These are phyloP conservation scores for Agrostemma githago DNA, from an alignment of 148 eudicot species.

Conservation along the genomic window DNA sequence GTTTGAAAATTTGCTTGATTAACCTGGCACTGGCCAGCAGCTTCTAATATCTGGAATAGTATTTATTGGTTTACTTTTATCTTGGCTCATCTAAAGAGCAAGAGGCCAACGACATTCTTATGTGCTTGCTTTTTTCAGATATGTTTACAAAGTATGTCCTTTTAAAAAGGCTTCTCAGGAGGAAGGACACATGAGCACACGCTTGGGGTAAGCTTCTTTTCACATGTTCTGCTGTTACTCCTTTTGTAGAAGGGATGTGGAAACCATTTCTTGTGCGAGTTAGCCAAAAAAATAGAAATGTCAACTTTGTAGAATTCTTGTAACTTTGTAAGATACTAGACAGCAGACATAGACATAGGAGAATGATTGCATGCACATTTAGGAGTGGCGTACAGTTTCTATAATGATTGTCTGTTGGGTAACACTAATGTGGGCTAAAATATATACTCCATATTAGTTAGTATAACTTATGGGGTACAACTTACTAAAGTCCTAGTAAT, in stretches of 20 bases:
- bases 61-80: not conserved
- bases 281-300: not conserved
- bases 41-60: not conserved
- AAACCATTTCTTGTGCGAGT: not conserved
- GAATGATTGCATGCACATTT: not conserved
- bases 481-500: not conserved
- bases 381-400: not conserved
- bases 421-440: not conserved
- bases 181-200: constrained; percentile 82
- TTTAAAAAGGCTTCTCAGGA: constrained; percentile 82
- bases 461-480: too few species aligned
- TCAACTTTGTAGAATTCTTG: not conserved
- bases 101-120: not conserved
- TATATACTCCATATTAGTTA: too few species aligned
- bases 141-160: constrained; percentile 89
- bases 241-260: not conserved
- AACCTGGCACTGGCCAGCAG: not conserved
- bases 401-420: not conserved
- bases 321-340: not conserved
- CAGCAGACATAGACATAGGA: not conserved
- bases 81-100: not conserved
- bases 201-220: constrained; percentile 66
- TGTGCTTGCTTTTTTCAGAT: constrained; percentile 43
- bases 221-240: not conserved
- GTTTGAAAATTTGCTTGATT: not conserved